phyloP scores from a whole-genome alignment of 1,139 yeast genomes.

The Yamadazyma trypodendri region DNA sequence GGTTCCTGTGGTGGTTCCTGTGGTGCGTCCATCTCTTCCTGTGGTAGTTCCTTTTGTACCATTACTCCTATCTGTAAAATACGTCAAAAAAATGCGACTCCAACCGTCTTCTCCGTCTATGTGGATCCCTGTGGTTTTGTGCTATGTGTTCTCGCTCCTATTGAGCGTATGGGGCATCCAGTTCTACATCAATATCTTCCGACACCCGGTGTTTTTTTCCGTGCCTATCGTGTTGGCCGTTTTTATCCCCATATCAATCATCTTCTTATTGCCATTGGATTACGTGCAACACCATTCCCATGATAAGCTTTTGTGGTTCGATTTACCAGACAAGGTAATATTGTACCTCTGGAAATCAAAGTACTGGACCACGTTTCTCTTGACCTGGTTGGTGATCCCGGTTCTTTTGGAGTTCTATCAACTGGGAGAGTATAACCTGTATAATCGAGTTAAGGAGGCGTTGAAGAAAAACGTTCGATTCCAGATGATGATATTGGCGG shows the following conservation, averaged over 20 bases:
- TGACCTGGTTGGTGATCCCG: slow-evolving; percentile 77
- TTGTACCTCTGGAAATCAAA: slow-evolving; percentile 66
- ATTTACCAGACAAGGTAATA: slow-evolving; percentile 43
- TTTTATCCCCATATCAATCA: slow-evolving; percentile 43
- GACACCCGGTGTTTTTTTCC: slow-evolving; percentile 34
- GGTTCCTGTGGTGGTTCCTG: slow-evolving; percentile 1
- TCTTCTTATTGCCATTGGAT: slow-evolving; percentile 41
- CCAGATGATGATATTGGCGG: slow-evolving; percentile 55
- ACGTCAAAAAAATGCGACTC: not conserved
- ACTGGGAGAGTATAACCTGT: slow-evolving; percentile 60
- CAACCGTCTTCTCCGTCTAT: slow-evolving; percentile 13
- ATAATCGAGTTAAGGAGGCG: slow-evolving; percentile 54
- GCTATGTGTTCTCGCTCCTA: slow-evolving; percentile 29
- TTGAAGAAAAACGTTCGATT: slow-evolving; percentile 55
- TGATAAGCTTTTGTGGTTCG: slow-evolving; percentile 21
- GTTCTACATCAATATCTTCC: slow-evolving; percentile 36
- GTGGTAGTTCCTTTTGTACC: too few species aligned
- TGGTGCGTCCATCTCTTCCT: not conserved
- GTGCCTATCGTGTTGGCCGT: slow-evolving; percentile 39
- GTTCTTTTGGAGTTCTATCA: slow-evolving; percentile 68
- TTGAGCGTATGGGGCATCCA: slow-evolving; percentile 36
- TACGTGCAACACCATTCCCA: slow-evolving; percentile 28
- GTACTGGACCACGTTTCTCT: slow-evolving; percentile 75
- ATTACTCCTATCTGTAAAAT: too few species aligned
- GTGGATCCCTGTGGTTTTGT: slow-evolving; percentile 30